Base-by-base conservation (phyloP, 163 green algal genomes). In the Volvox carteri region DNA sequence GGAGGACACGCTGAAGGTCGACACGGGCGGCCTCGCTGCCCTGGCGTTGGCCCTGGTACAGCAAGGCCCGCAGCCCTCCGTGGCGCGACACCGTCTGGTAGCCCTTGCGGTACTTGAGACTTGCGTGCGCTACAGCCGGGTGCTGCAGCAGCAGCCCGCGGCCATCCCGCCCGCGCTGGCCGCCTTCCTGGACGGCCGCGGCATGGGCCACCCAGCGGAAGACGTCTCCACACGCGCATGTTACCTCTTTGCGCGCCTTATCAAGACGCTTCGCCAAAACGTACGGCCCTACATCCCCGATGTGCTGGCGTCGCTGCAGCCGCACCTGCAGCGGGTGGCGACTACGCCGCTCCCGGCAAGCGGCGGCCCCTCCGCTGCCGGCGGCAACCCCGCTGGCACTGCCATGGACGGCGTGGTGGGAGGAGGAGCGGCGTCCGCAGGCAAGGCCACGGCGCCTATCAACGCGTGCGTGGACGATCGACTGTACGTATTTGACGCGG, bases 221-320 rank as follows among this genome's bases (percentile, higher is more conserved):
- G 91, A 93, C 37, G 94, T 96, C 9, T 89, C 92, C 14, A 95
- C 92, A 0, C 94, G 97, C 8, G 96, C 96, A n/a, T 96, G 94
- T 92, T 99, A 99, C 94, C 95, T 99, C 5, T 96, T 99, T 83
- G 95, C 93, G 60, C 95, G 97, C 11, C 86, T 98, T 73, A 91
- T 96, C 60, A 98, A 98, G 92, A 74, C 85, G 9, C 92, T 98
- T 37, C 95, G 95, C 4, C 28, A 52, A 60, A 90, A 91, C 46
- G 65, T 98, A 83, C 91, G 93, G 1, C 92, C 87, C 12, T 94
- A 97, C 50, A 70, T 96, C 65, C 70, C 84, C 0, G 87, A 93
- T 62, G 90, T 97, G 12, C 88, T 98, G 62, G 50, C 90, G 12
- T 86, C 86, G 48, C 86, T 98, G 65, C 81, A 96, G 84, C 93